Base-by-base conservation (phyloP, 2,329 filamentous ascomycete species). In the Dichotomopilus funicola region DNA sequence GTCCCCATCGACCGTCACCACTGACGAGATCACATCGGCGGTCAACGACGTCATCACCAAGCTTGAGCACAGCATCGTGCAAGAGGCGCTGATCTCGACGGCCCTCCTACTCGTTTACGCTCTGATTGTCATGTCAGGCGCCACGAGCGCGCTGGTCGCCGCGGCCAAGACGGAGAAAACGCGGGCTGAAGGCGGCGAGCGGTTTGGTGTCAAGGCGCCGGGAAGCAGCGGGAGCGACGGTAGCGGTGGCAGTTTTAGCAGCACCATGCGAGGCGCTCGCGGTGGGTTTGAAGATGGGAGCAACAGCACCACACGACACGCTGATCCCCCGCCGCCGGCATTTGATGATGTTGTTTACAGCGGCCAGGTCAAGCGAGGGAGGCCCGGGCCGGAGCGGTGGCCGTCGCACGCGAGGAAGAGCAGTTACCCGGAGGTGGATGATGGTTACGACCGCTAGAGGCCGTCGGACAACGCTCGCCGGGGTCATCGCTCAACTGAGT, bases 1-100 rank as follows among this genome's bases (percentile, higher is more conserved):
- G n/a, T 82, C 86, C 57, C 85, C 91, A 0, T 84, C 84, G 35
- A 81, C 80, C 60, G 80, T 84, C 55, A 86, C 91, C 6, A 85
- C 84, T 41, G 89, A 96, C 72, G 87, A 91, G 66, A 88, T 97
- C 63, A 88, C 86, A 12, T 83, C 79, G 58, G 88, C 90, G 27
- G 81, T 97, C 43, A 69, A 80, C 55, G 80, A 83, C 60, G 86
- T 96, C 56, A 81, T 85, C 34, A 72, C 78, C 58, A 83, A 82
- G 67, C 75, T 97, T 27, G 75, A 81, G 64, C 79, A 80, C 54
- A 82, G 78, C 61, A 83, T 99, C 60, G 76, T 83, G 49, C 82
- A 84, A 58, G 89, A 96, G 71, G 85, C 88, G 1, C 80, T 95
- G 61, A 91, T 97, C 62, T 88, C 91, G 2, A 78, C 80, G 0